A percentile compares a stretch with the other conserved stretches of the same genome.
Conservation (phyloP, 805 yeast genomes). For the Cephaloascus albidus region DNA sequence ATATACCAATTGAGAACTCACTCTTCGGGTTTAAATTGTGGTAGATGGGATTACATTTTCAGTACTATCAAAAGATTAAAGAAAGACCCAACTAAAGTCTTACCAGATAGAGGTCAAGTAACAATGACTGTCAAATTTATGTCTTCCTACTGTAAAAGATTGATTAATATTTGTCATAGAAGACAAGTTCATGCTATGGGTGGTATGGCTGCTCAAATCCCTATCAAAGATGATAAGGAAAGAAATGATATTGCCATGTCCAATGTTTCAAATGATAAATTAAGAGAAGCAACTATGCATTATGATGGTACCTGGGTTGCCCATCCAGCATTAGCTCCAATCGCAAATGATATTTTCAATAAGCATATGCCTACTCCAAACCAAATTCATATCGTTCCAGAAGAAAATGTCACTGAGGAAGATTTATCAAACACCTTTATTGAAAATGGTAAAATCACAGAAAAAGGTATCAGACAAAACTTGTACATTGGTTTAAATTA, state of each 20-base stretch:
- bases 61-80: conserved; percentile 11
- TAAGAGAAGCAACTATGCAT: conserved; percentile 13
- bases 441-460: conserved; percentile 7
- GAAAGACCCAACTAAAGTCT: conserved; percentile 9
- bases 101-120: conserved; percentile 12
- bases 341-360: conserved; percentile 11
- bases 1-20: conserved; percentile 12
- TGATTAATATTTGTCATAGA: conserved; percentile 12
- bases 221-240: conserved; percentile 10
- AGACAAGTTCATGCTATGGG: conserved; percentile 16
- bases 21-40: conserved; percentile 13
- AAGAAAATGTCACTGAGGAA: conserved; percentile 5
- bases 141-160: conserved; percentile 11
- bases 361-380: conserved; percentile 14
- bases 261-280: conserved; percentile 10
- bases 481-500: conserved; percentile 12
- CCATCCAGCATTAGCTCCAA: conserved; percentile 12
- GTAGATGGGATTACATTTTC: conserved; percentile 16
- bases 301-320: conserved; percentile 16
- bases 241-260: conserved; percentile 10
- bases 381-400: conserved; percentile 10
- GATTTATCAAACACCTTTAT: conserved; percentile 9
- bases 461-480: conserved; percentile 10
- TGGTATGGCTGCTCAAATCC: conserved; percentile 17
- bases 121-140: conserved; percentile 13